These are phyloP conservation scores for Xylaria flabelliformis DNA, from an alignment of 495 filamentous ascomycete species.

Conservation along the genomic window DNA sequence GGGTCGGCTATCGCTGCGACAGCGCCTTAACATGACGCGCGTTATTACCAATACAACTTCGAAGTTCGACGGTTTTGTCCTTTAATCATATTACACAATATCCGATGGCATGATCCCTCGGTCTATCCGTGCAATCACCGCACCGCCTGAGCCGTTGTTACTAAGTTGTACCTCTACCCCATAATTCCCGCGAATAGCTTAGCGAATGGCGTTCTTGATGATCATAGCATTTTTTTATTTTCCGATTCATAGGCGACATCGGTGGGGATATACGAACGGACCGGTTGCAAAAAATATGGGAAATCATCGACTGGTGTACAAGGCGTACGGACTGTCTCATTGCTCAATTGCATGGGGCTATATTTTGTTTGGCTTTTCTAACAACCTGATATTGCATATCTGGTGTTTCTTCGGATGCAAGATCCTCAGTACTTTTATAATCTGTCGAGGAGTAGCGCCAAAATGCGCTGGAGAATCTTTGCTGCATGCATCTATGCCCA, in stretches of 20 bases:
- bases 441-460: background rate
- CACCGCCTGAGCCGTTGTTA: background rate
- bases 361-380: background rate
- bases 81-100: background rate
- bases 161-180: conserved; percentile 13
- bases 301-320: conserved; percentile 3
- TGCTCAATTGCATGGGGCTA: background rate
- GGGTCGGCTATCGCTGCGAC: conserved; percentile 15
- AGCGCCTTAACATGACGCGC: background rate
- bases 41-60: background rate
- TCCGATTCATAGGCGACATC: background rate
- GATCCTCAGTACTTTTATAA: background rate
- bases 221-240: conserved; percentile 9
- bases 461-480: background rate
- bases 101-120: background rate
- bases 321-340: conserved; percentile 16
- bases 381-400: conserved; percentile 1
- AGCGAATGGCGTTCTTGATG: conserved; percentile 12
- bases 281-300: conserved; percentile 9
- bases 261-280: conserved; percentile 15
- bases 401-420: background rate
- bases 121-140: background rate
- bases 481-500: background rate
- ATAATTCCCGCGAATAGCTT: background rate
- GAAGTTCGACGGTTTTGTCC: background rate